These are phyloP conservation scores for Trichaptum fuscoviolaceum DNA, from an alignment of 768 basidiomycete species.

Conservation along the genomic window DNA sequence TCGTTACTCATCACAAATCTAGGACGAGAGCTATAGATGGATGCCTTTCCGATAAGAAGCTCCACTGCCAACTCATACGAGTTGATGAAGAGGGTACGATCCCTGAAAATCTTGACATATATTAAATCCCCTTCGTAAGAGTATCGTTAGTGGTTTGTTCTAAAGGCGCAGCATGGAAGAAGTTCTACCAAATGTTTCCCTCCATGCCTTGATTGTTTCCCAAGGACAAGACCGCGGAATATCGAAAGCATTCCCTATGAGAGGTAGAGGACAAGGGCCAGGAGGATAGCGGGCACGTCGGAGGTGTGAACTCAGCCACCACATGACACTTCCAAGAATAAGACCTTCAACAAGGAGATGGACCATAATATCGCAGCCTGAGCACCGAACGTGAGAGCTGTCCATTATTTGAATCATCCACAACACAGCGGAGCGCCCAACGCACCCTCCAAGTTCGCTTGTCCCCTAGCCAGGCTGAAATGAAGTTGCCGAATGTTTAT, in stretches of 20 bases:
- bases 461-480: too few species aligned
- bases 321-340: neutral
- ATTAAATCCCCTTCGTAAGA: neutral
- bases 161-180: neutral
- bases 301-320: neutral
- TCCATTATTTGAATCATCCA: too few species aligned
- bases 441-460: too few species aligned
- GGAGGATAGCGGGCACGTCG: slow-evolving; percentile 17
- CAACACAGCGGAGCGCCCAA: too few species aligned
- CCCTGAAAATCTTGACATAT: neutral
- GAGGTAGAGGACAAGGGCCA: slow-evolving; percentile 46
- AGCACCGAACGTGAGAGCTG: too few species aligned
- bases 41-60: neutral
- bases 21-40: neutral
- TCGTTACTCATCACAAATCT: neutral
- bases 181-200: neutral
- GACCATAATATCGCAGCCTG: too few species aligned
- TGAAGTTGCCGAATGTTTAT: too few species aligned
- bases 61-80: neutral
- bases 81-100: neutral
- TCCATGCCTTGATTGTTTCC: neutral
- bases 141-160: neutral
- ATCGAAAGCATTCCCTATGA: slow-evolving; percentile 50
- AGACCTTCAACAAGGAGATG: neutral
- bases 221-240: slow-evolving; percentile 30